Percentiles rank a stretch among this genome's conserved stretches.
These are phyloP conservation scores for Trametes cubensis DNA, from an alignment of 768 basidiomycete genomes.

Conservation along the genomic window DNA sequence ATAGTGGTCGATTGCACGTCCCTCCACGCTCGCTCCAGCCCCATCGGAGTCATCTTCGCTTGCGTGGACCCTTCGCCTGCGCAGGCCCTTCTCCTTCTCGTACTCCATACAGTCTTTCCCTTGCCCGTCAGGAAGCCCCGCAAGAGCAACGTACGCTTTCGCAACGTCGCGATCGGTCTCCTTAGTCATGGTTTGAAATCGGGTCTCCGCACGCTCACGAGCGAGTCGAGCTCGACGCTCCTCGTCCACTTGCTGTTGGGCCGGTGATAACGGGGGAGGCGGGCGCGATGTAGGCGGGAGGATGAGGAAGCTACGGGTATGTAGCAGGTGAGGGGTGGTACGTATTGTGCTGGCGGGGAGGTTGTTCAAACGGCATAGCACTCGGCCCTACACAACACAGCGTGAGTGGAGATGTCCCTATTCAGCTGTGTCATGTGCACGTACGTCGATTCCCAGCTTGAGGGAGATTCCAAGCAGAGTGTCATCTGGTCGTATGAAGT, in stretches of 20 bases:
- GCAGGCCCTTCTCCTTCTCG: slow-evolving; percentile 17
- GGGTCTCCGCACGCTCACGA: slow-evolving; percentile 57
- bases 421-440: slow-evolving; percentile 29
- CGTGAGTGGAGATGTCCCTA: background rate
- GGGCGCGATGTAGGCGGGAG: slow-evolving; percentile 48
- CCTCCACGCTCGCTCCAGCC: slow-evolving; percentile 39
- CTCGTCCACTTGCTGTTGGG: slow-evolving; percentile 35
- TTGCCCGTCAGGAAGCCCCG: slow-evolving; percentile 42
- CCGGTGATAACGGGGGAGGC: slow-evolving; percentile 31
- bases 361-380: slow-evolving; percentile 66
- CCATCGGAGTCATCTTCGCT: background rate
- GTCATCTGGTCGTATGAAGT: slow-evolving; percentile 58
- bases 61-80: slow-evolving; percentile 5
- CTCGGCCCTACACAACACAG: slow-evolving; percentile 45
- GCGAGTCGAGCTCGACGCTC: slow-evolving; percentile 46
- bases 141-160: slow-evolving; percentile 70
- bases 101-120: slow-evolving; percentile 2
- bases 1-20: slow-evolving; percentile 58
- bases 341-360: slow-evolving; percentile 67
- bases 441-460: slow-evolving; percentile 61
- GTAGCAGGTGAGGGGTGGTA: slow-evolving; percentile 74
- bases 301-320: slow-evolving; percentile 61
- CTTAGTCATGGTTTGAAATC: slow-evolving; percentile 66
- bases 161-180: slow-evolving; percentile 70
- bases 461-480: slow-evolving; percentile 68